Conservation (phyloP, 2,329 filamentous ascomycete genomes). For the Lojkania enalia region DNA sequence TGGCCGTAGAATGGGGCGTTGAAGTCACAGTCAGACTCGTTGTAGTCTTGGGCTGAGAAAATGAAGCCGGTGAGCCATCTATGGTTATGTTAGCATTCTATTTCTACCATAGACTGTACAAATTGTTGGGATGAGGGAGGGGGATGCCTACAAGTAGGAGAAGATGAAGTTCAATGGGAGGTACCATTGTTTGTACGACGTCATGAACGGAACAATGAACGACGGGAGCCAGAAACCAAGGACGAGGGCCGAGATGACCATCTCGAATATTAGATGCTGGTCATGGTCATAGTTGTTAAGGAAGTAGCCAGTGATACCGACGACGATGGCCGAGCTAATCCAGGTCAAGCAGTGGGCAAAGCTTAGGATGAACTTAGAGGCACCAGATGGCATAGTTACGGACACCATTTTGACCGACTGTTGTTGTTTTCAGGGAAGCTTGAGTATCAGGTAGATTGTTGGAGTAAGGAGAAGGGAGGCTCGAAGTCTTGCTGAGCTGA, state of each 20-base stretch:
- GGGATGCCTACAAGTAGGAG: conserved; percentile 43
- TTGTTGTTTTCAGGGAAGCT: background rate
- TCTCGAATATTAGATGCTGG: conserved; percentile 43
- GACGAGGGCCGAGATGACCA: conserved; percentile 50
- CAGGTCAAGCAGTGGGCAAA: conserved; percentile 39
- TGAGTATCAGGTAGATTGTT: conserved; percentile 1
- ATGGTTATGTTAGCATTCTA: background rate
- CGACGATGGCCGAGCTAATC: conserved; percentile 46
- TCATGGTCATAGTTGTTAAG: conserved; percentile 38
- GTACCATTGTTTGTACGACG: conserved; percentile 41
- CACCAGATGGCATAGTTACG: conserved; percentile 3
- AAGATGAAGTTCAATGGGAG: conserved; percentile 50
- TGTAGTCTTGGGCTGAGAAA: conserved; percentile 53
- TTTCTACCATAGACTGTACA: background rate
- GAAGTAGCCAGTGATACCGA: conserved; percentile 48
- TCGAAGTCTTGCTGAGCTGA: background rate
- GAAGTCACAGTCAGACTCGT: conserved; percentile 32
- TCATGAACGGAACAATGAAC: conserved; percentile 46
- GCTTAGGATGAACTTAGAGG: conserved; percentile 9
- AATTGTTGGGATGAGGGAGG: background rate
- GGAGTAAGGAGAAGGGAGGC: background rate
- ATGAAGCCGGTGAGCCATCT: conserved; percentile 54
- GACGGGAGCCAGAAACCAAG: conserved; percentile 41
- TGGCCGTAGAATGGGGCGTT: conserved; percentile 37
- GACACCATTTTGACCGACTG: conserved; percentile 13